Evolutionary conservation across 2,329 filamentous ascomycete genomes (phyloP).

Genomic region (Apiospora hydei): DNA sequence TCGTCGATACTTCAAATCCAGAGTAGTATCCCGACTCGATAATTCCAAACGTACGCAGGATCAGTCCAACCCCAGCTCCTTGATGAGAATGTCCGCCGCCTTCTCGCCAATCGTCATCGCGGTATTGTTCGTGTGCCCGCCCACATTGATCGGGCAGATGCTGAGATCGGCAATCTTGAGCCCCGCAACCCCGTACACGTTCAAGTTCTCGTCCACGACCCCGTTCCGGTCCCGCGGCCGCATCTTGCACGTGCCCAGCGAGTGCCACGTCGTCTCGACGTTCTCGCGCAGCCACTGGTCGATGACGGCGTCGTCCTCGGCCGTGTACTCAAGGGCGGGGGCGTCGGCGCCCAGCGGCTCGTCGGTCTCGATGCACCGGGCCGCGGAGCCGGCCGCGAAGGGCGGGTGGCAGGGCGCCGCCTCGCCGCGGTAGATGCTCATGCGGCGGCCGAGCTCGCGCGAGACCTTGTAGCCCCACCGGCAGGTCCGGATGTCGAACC

Average conservation of each 20-base stretch:
- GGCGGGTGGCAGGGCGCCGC: too few species aligned
- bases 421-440: slow-evolving; percentile 58
- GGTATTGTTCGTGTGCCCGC: slow-evolving; percentile 43
- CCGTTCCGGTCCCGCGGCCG: slow-evolving; percentile 42
- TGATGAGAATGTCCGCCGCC: slow-evolving; percentile 45
- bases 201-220: slow-evolving; percentile 38
- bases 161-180: too few species aligned
- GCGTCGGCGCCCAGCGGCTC: too few species aligned
- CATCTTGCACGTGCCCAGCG: slow-evolving; percentile 47
- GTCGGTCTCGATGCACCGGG: too few species aligned
- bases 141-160: too few species aligned
- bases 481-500: slow-evolving; percentile 62
- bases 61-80: slow-evolving; percentile 52
- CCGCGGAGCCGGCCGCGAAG: too few species aligned
- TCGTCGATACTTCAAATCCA: background rate
- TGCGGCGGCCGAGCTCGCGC: slow-evolving; percentile 66
- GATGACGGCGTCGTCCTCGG: slow-evolving; percentile 52
- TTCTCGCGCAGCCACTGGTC: slow-evolving; percentile 44
- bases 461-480: slow-evolving; percentile 70
- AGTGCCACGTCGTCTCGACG: slow-evolving; percentile 47
- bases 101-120: slow-evolving; percentile 55
- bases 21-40: background rate
- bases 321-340: slow-evolving; percentile 26
- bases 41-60: background rate
- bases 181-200: too few species aligned